Evolutionary conservation across 2,329 filamentous ascomycete species (phyloP).

Genomic region (Fusarium fujikuroi): DNA sequence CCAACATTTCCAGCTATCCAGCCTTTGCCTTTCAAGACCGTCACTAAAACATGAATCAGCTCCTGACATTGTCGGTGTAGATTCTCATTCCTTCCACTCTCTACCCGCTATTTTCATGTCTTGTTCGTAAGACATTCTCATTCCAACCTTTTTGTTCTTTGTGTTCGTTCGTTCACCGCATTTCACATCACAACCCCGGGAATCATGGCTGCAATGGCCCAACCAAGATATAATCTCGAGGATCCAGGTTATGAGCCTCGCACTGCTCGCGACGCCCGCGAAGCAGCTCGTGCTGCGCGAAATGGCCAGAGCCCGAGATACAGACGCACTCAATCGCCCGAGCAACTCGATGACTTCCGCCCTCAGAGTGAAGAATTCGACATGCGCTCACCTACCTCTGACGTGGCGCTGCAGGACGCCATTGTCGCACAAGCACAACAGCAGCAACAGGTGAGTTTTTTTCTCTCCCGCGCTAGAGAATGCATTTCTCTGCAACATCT

Average conservation of each 20-base stretch:
- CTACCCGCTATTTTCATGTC: neutral
- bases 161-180: neutral
- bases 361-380: slow-evolving; percentile 39
- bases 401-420: slow-evolving; percentile 45
- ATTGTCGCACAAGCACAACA: slow-evolving; percentile 45
- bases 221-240: slow-evolving; percentile 33
- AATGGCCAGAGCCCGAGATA: slow-evolving; percentile 42
- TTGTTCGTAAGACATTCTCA: neutral
- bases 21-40: slow-evolving; percentile 24
- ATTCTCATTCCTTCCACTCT: slow-evolving; percentile 4
- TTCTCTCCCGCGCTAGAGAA: neutral
- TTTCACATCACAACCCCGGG: neutral
- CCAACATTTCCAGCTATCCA: slow-evolving; percentile 41
- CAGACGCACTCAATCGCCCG: slow-evolving; percentile 41
- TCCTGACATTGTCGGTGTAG: slow-evolving; percentile 2
- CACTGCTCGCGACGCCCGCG: slow-evolving; percentile 41
- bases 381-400: slow-evolving; percentile 42
- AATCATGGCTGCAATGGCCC: slow-evolving; percentile 34
- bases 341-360: slow-evolving; percentile 40
- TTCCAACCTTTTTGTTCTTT: neutral
- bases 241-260: slow-evolving; percentile 37
- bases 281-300: slow-evolving; percentile 38
- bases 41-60: slow-evolving; percentile 25
- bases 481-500: neutral
- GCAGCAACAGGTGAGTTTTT: slow-evolving; percentile 39